Evolutionary conservation across 495 filamentous ascomycete species (phyloP), one percentile per base, ranked within the genome.

Genomic region (Aspergillus incahuasiensis): DNA sequence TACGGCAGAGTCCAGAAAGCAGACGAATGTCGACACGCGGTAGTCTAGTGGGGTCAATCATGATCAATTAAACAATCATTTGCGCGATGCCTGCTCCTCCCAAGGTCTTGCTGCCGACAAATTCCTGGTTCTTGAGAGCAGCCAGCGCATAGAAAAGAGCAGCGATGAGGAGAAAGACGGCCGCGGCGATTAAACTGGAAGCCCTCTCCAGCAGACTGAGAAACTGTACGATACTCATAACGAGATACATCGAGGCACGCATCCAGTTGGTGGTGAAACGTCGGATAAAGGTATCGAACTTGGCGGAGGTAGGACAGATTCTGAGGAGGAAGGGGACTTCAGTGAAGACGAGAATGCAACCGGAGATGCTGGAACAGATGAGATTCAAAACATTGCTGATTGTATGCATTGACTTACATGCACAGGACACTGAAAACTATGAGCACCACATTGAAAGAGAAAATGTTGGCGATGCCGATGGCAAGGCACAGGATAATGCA

Each of bases 401-500:
- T 19, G 49, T 35, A 51, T 49, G 34, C 24, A 28, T 24, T 7
- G 6, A 75, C 91, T 71, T 80, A 97, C 95, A 97, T 76, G 77
- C 87, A 91, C 44, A 99, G 65, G 44, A 89, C 75, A 63, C 86
- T 83, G 68, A 97, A 95, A 64, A 92, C 74, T 58, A 95, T 89
- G 68, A 89, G 77, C 48, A 88, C 64, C 47, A 76, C 61, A 57
- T 75, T 70, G 44, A 86, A 68, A 48, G 83, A 73, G 76, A 95
- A 87, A 70, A 96, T 84, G 76, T 96, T 94, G 64, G 92, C 88
- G 62, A 99, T 90, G 38, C 95, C 95, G 18, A 96, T 79, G 16
- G 94, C 95, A 64, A 97, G 86, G 82, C 94, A 97, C 52, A 99
- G 83, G 63, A 99, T 78, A 71, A 99, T 95, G 74, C 87, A 90